Base-by-base conservation (phyloP, 495 filamentous ascomycete species). In the Podospora comata region DNA sequence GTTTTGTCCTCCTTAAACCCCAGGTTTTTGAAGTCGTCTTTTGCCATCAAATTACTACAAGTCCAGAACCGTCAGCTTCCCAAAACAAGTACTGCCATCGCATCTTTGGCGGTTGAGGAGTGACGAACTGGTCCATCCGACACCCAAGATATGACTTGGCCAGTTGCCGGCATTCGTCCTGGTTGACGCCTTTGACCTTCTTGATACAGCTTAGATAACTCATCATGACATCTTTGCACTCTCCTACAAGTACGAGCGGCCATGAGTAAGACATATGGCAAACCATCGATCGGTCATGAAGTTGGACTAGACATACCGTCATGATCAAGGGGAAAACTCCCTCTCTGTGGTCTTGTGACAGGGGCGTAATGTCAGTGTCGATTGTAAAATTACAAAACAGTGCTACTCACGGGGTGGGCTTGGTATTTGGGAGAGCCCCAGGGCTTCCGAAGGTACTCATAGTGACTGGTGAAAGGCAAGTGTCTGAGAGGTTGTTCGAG, bases 311-410 rank as follows among this genome's bases (percentile, higher is more conserved):
- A 70, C 81, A 75, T 82, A 94, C 93, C 94, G 74, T 96, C 93
- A 71, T 97, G 94, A 76, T 99, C 95, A 58, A 99, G 88, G 26
- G 95, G 95, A 74, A 99, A 99, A 77, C 92, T 96, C 58, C 95
- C 95, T 65, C 95, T 91, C 78, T 99, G 92, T 0, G 95, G 95
- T 61, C 93, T 96, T 68, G 32, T 60, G 44, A 9, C 48, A 48
- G 57, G 62, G 62, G 15, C 20, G 20, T 30, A 19, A 9, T 58
- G 53, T 44, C 68, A 19, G 69, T 64, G 62, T 59, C 69, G 58
- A 62, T 67, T 23, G 54, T 11, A 65, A 66, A 48, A 28, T 23
- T 28, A 20, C 4, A 64, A 44, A n/a, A 11, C 54, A 20, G 53
- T 48, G 39, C 15, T 19, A 86, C 91, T 82, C 82, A 94, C 88